Conservation (phyloP, 2,329 filamentous ascomycete species). For the Aureobasidium leucospermi region DNA sequence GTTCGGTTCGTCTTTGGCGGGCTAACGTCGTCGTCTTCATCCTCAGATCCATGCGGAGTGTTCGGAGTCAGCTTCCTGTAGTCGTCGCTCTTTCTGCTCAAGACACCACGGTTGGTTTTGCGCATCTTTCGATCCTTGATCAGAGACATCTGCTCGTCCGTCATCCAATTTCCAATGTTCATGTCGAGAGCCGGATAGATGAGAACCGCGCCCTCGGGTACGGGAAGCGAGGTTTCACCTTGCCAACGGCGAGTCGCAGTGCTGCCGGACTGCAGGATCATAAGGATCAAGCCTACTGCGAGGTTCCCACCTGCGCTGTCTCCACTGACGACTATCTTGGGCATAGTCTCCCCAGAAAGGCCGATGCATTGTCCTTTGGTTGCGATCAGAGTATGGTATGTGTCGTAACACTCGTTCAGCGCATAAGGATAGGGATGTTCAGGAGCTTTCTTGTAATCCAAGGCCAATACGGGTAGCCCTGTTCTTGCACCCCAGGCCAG, state of each 20-base stretch:
- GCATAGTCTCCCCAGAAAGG: conserved; percentile 57
- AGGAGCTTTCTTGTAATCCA: conserved; percentile 85
- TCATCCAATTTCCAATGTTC: conserved; percentile 99
- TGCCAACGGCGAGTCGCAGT: conserved; percentile 47
- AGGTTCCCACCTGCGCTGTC: conserved; percentile 81
- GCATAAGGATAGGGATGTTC: conserved; percentile 81
- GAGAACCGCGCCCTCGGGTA: conserved; percentile 75
- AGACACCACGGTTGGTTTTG: conserved; percentile 70
- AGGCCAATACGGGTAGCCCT: conserved; percentile 77
- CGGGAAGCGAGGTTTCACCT: conserved; percentile 53
- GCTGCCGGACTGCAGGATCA: conserved; percentile 63
- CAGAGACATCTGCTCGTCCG: conserved; percentile 91
- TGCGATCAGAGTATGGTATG: conserved; percentile 66
- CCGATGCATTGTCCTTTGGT: conserved; percentile 70
- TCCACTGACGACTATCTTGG: conserved; percentile 65
- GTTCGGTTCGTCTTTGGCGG: conserved; percentile 3
- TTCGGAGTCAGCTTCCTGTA: conserved; percentile 74
- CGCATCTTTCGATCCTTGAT: conserved; percentile 77
- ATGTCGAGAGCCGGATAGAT: conserved; percentile 90
- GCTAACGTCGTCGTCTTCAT: conserved; percentile 48
- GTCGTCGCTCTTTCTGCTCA: conserved; percentile 80
- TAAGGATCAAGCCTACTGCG: conserved; percentile 72
- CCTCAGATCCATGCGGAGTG: conserved; percentile 74
- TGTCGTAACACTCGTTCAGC: conserved; percentile 80
- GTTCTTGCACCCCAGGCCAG: conserved; percentile 86